phyloP scores from a whole-genome alignment of 192 early-diverging fungal species.

The Coemansia sp. region DNA sequence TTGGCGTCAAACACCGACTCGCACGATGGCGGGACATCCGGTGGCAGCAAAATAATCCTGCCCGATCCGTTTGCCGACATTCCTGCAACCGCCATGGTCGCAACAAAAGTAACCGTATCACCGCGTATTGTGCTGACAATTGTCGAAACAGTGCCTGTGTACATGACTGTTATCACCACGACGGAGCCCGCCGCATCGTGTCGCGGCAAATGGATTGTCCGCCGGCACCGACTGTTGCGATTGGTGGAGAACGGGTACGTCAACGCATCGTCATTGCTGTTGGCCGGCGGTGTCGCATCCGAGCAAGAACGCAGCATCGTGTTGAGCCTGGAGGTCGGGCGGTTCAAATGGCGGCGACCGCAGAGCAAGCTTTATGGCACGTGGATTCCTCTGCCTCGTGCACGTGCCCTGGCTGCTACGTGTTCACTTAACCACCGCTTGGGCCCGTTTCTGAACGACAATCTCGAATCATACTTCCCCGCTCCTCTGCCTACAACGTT shows the following conservation, averaged over 20 bases:
- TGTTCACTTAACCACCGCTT: slow-evolving; percentile 75
- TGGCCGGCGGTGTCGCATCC: slow-evolving; percentile 82
- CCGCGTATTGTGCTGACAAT: slow-evolving; percentile 52
- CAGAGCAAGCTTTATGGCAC: slow-evolving; percentile 76
- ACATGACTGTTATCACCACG: slow-evolving; percentile 52
- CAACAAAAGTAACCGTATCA: slow-evolving; percentile 40
- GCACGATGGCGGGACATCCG: slow-evolving; percentile 24
- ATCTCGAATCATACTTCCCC: slow-evolving; percentile 64
- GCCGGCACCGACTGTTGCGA: slow-evolving; percentile 69
- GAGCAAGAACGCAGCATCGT: slow-evolving; percentile 82
- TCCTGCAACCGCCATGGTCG: slow-evolving; percentile 44
- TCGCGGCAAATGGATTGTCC: slow-evolving; percentile 44
- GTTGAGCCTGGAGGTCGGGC: slow-evolving; percentile 77
- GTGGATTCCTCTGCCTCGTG: slow-evolving; percentile 88
- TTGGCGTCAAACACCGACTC: slow-evolving; percentile 31
- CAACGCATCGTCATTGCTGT: slow-evolving; percentile 78
- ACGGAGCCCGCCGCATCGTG: slow-evolving; percentile 38
- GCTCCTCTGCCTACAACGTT: slow-evolving; percentile 58
- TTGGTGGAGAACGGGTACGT: slow-evolving; percentile 81
- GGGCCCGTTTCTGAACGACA: slow-evolving; percentile 73
- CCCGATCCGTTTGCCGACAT: slow-evolving; percentile 50
- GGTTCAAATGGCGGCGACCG: slow-evolving; percentile 69
- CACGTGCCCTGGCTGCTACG: slow-evolving; percentile 76
- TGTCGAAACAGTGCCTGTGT: slow-evolving; percentile 53
- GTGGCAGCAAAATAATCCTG: slow-evolving; percentile 33